Evolutionary conservation across 2,329 filamentous ascomycete genomes (phyloP), one percentile per base, ranked within the genome.

Genomic region (Dothistroma pini): DNA sequence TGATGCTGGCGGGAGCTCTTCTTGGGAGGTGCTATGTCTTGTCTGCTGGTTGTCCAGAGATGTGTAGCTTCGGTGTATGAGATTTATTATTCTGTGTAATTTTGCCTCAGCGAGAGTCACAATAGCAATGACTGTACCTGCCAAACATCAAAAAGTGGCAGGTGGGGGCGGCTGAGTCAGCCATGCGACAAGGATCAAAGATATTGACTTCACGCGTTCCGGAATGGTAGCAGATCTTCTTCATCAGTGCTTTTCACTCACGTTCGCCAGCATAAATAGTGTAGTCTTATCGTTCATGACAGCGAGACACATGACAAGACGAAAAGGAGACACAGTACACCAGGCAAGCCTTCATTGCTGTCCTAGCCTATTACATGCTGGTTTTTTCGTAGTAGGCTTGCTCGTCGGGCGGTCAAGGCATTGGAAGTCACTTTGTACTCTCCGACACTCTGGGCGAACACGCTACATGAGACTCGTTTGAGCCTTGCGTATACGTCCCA

Each of bases 121-220:
- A 44, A 44, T 44, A 44, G 14, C 41, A 19, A n/a, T 44, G 41
- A 44, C 41, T 44, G 14, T 44, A 19, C 16, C 41, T 38, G 34
- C 41, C 41, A 44, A 44, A 44, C n/a, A 44, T n/a, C 31, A 35
- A 54, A 52, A 21, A 54, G 51, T 54, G 19, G 31, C 41, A n/a
- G 41, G 14, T 44, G 41, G n/a, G 41, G 19, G 31, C 41, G 41
- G 41, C 41, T 44, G 41, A 44, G 41, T 44, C 41, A 44, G 41
- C 41, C 14, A 44, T 16, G 16, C n/a, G 41, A 44, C 38, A 44
- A 6, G 41, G 41, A n/a, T 19, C 16, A 2, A 16, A 29, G 5
- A 1, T 4, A 41, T n/a, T n/a, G n/a, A 44, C 41, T 44, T 44
- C 41, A 44, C 41, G 41, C 41, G 41, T 19, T 44, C 41, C 41